Conservation (phyloP, 805 yeast species). For the Jamesozyma hellenica region DNA sequence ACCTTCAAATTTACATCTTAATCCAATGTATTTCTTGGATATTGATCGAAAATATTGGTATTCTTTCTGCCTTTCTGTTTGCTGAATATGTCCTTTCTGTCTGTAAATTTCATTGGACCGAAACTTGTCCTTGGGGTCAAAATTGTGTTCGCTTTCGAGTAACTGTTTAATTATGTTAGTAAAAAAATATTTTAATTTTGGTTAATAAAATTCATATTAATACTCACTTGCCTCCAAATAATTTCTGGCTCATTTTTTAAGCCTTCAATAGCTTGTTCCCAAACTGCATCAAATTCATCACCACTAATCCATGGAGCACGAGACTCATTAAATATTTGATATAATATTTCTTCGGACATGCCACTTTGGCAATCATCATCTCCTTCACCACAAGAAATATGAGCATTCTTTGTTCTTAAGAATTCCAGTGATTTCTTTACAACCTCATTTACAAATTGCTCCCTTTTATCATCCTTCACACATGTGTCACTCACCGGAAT, state of each 20-base stretch:
- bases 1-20: slow-evolving; percentile 47
- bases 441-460: slow-evolving; percentile 56
- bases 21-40: slow-evolving; percentile 53
- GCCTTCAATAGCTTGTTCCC: slow-evolving; percentile 55
- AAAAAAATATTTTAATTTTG: not conserved
- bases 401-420: slow-evolving; percentile 60
- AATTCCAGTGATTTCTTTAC: slow-evolving; percentile 56
- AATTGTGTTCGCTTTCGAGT: slow-evolving; percentile 23
- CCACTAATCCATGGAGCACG: slow-evolving; percentile 31
- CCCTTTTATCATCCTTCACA: slow-evolving; percentile 62
- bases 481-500: slow-evolving; percentile 59
- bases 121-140: slow-evolving; percentile 29
- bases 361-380: slow-evolving; percentile 42
- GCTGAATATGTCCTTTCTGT: slow-evolving; percentile 31
- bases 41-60: slow-evolving; percentile 60
- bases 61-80: slow-evolving; percentile 23
- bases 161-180: slow-evolving; percentile 20
- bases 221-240: slow-evolving; percentile 66
- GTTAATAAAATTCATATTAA: too few species aligned
- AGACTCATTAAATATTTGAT: slow-evolving; percentile 38
- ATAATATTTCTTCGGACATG: slow-evolving; percentile 39
- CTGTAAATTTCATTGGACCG: slow-evolving; percentile 32
- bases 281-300: slow-evolving; percentile 57
- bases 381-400: slow-evolving; percentile 46
- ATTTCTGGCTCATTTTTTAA: slow-evolving; percentile 59